Evolutionary conservation across 208 protist species (phyloP).

Genomic region (Histomonas meleagridis): DNA sequence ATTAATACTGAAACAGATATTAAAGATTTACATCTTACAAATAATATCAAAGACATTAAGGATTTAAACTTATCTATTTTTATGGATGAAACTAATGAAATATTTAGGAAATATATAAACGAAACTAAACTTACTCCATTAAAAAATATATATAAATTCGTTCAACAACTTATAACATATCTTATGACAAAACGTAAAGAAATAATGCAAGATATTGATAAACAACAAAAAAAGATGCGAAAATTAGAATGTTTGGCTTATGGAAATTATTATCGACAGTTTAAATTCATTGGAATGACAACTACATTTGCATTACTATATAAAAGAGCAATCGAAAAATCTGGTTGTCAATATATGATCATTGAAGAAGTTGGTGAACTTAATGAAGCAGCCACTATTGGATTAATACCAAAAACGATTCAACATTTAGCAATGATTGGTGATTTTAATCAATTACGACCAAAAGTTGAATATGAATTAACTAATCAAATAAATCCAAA

Average conservation of each 20-base stretch:
- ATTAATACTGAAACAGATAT: no score
- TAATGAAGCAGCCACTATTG: background rate
- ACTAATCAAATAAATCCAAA: background rate
- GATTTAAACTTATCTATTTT: no score
- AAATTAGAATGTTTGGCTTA: no score
- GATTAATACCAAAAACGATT: background rate
- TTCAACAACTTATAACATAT: background rate
- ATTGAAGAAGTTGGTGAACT: slow-evolving; percentile 33
- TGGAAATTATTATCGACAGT: background rate
- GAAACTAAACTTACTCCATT: no score
- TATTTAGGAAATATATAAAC: no score
- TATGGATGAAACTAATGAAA: no score
- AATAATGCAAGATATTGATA: background rate
- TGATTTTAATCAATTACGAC: slow-evolving; percentile 27
- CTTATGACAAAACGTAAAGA: background rate
- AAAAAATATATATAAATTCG: background rate
- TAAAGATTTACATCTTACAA: no score
- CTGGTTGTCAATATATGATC: background rate
- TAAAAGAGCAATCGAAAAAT: background rate
- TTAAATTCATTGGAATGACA: background rate
- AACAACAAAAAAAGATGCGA: no score
- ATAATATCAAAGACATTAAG: no score
- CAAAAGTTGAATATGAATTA: slow-evolving; percentile 29
- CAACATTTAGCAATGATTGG: background rate
- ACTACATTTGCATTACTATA: background rate